A percentile compares a stretch with the other conserved stretches of the same genome.
Conservation (phyloP, 805 yeast species). For the Nakazawaea wickerhamii region DNA sequence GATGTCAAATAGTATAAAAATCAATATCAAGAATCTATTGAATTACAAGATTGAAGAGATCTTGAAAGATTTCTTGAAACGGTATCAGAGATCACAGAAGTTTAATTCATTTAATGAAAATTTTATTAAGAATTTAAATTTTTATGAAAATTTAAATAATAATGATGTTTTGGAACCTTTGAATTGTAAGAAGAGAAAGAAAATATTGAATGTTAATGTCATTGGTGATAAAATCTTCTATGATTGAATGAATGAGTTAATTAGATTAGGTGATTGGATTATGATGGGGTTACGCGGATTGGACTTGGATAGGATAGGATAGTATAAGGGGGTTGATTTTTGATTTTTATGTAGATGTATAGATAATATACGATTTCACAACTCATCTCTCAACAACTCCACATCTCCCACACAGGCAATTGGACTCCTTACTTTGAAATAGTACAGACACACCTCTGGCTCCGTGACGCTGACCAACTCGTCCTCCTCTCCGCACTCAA, state of each 20-base stretch:
- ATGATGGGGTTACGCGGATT: background rate
- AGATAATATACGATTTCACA: too few species aligned
- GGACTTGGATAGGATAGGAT: too few species aligned
- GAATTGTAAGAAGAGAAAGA: conserved; percentile 1
- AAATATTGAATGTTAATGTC: conserved; percentile 4
- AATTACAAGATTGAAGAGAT: conserved; percentile 9
- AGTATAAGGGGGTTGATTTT: background rate
- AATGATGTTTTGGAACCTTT: background rate
- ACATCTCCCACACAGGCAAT: conserved; percentile 32
- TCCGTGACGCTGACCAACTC: conserved; percentile 67
- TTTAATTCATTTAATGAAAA: background rate
- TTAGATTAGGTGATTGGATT: background rate
- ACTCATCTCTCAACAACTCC: conserved; percentile 2
- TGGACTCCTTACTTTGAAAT: conserved; percentile 43
- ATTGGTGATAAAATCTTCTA: conserved; percentile 10
- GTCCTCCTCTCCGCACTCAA: conserved; percentile 61
- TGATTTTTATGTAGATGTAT: background rate
- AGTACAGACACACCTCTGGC: conserved; percentile 83
- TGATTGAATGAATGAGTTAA: background rate
- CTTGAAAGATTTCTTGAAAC: conserved; percentile 8
- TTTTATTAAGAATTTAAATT: conserved; percentile 5
- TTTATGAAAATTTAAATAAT: conserved; percentile 8
- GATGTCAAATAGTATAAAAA: conserved; percentile 2
- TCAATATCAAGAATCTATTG: conserved; percentile 5
- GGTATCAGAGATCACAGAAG: background rate